Percentiles rank a stretch among this genome's conserved stretches.
phyloP scores from a whole-genome alignment of 2,329 filamentous ascomycete genomes.

The Alternaria ventricosa region DNA sequence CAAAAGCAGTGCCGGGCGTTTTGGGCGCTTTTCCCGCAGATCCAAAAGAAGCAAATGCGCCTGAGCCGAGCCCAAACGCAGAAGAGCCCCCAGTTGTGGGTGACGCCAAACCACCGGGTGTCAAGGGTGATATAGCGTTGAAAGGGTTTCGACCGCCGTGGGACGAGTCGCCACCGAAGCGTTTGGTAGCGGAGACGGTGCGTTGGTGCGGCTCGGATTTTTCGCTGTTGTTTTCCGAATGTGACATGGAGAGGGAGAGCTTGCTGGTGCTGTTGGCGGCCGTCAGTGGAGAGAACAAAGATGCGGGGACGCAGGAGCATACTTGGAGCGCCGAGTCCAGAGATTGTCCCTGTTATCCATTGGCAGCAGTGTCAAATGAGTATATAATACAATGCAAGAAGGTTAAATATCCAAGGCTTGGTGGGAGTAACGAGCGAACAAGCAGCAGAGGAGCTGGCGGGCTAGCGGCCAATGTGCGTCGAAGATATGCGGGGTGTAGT shows the following conservation, averaged over 20 bases:
- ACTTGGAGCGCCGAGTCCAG: constrained; percentile 88
- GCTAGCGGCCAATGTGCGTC: constrained; percentile 28
- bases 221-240: constrained; percentile 59
- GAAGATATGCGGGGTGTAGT: constrained; percentile 10
- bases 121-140: constrained; percentile 74
- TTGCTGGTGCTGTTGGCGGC: constrained; percentile 73
- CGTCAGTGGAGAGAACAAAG: constrained; percentile 33
- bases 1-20: constrained; percentile 79
- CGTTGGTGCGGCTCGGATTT: constrained; percentile 64
- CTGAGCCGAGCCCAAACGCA: constrained; percentile 91
- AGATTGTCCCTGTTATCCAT: constrained; percentile 56
- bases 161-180: constrained; percentile 77
- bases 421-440: constrained; percentile 46
- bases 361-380: constrained; percentile 28
- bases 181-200: constrained; percentile 71
- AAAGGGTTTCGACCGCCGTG: constrained; percentile 82
- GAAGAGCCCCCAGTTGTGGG: constrained; percentile 80
- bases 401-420: constrained; percentile 35
- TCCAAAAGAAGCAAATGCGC: constrained; percentile 96
- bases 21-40: constrained; percentile 84
- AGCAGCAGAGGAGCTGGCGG: constrained; percentile 33
- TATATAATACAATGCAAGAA: constrained; percentile 10
- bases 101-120: constrained; percentile 69
- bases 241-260: constrained; percentile 83
- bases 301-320: constrained; percentile 49